Conservation (phyloP, 768 basidiomycete genomes). For the Russula vinacea region DNA sequence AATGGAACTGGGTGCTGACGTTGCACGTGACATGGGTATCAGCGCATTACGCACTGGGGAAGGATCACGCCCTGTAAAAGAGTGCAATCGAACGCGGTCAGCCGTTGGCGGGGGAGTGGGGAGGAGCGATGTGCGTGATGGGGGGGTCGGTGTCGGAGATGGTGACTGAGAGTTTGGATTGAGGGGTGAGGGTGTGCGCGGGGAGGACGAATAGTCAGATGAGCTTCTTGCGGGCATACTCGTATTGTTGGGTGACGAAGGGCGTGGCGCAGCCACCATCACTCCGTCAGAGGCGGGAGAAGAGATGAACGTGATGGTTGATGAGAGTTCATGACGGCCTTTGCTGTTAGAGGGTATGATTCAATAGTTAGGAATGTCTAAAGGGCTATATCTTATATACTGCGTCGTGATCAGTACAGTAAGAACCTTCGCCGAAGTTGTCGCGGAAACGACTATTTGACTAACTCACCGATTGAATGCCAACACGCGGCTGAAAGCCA, state of each 20-base stretch:
- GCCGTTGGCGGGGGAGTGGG: slow-evolving; percentile 9
- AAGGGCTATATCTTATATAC: background rate
- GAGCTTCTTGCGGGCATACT: slow-evolving; percentile 3
- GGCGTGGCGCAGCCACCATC: background rate
- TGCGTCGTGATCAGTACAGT: background rate
- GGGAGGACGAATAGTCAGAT: background rate
- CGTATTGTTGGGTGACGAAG: background rate
- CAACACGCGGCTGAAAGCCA: background rate
- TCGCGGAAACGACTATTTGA: background rate
- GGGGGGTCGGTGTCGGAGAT: slow-evolving; percentile 10
- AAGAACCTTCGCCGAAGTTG: background rate
- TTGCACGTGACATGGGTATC: slow-evolving; percentile 20
- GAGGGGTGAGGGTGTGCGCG: slow-evolving; percentile 18
- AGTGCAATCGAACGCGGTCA: background rate
- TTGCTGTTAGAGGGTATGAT: background rate
- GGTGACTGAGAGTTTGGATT: slow-evolving; percentile 13
- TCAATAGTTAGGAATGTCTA: background rate
- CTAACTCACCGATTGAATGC: background rate
- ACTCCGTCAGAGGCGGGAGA: background rate
- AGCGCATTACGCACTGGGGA: slow-evolving; percentile 4
- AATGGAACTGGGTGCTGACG: slow-evolving; percentile 13
- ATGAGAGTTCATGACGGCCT: background rate
- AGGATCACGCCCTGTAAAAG: slow-evolving; percentile 4
- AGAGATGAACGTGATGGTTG: background rate
- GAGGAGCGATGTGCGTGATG: slow-evolving; percentile 6